phyloP scores from a whole-genome alignment of 257 asterid genomes.

The Craterostigma plantagineum region DNA sequence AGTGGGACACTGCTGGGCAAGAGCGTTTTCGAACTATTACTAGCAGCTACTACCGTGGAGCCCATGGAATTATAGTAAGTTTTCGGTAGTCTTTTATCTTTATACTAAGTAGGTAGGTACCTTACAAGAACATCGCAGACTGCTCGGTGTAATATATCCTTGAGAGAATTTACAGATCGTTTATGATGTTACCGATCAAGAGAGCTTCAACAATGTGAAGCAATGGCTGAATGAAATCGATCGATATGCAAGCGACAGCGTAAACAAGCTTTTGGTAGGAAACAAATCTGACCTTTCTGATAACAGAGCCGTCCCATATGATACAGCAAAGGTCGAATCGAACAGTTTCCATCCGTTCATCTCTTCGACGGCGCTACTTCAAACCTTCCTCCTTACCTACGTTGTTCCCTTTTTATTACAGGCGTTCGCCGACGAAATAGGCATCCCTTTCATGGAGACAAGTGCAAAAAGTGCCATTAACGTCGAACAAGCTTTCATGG shows the following conservation, averaged over 20 bases:
- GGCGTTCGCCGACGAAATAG: slow-evolving; percentile 78
- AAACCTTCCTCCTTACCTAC: too few species aligned
- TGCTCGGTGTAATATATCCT: not conserved
- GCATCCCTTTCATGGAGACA: slow-evolving; percentile 71
- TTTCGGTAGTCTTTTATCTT: slow-evolving; percentile 1
- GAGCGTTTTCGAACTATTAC: slow-evolving; percentile 83
- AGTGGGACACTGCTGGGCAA: slow-evolving; percentile 95
- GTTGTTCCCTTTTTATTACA: slow-evolving; percentile 10
- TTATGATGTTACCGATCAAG: slow-evolving; percentile 64
- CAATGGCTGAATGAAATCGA: slow-evolving; percentile 60
- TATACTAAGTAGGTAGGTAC: not conserved
- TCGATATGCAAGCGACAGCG: slow-evolving; percentile 67
- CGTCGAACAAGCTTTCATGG: slow-evolving; percentile 82
- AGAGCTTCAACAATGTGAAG: slow-evolving; percentile 63
- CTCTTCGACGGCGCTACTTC: too few species aligned
- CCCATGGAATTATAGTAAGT: slow-evolving; percentile 77
- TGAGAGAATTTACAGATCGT: slow-evolving; percentile 29
- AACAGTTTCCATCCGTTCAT: too few species aligned
- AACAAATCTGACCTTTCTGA: slow-evolving; percentile 46
- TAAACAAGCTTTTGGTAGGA: slow-evolving; percentile 68
- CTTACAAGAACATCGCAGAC: not conserved
- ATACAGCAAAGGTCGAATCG: slow-evolving; percentile 64
- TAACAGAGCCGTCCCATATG: slow-evolving; percentile 40
- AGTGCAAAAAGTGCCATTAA: slow-evolving; percentile 57
- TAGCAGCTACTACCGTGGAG: slow-evolving; percentile 87